Evolutionary conservation across 2,329 filamentous ascomycete species (phyloP).

Genomic region (Calonectria montana): DNA sequence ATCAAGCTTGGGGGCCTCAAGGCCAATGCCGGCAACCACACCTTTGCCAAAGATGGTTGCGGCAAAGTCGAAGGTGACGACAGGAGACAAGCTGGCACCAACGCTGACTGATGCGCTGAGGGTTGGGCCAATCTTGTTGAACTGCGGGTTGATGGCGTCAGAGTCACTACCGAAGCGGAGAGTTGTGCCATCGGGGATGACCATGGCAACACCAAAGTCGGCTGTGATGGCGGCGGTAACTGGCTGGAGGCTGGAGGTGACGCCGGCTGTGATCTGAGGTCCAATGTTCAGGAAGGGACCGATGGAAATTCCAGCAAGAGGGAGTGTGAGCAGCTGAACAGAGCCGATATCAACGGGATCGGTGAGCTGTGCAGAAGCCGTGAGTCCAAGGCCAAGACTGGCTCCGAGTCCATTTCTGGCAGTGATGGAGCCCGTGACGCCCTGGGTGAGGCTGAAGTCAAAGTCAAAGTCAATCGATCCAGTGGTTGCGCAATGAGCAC

Average conservation of each 20-base stretch:
- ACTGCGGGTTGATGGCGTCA: slow-evolving; percentile 9
- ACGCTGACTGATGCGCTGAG: slow-evolving; percentile 7
- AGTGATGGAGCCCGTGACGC: not conserved
- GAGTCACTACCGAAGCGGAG: not conserved
- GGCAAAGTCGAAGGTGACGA: slow-evolving; percentile 12
- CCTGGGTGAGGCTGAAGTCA: not conserved
- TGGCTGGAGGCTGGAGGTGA: not conserved
- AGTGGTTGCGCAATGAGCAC: slow-evolving; percentile 7
- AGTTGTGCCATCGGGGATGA: slow-evolving; percentile 11
- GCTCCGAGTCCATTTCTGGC: not conserved
- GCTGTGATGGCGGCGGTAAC: not conserved
- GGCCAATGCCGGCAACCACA: not conserved
- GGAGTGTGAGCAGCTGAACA: not conserved
- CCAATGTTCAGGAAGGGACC: not conserved
- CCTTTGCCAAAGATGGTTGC: slow-evolving; percentile 1
- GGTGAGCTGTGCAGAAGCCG: not conserved
- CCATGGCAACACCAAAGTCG: slow-evolving; percentile 5
- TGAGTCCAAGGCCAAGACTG: not conserved
- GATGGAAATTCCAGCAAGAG: not conserved
- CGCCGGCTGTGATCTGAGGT: not conserved
- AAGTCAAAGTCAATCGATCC: slow-evolving; percentile 13
- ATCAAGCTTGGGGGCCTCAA: not conserved
- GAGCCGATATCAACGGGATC: not conserved
- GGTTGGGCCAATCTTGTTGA: slow-evolving; percentile 10
- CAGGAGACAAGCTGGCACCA: not conserved